These are phyloP conservation scores for Acorus calamus DNA, from an alignment of 106 monocot species.

Conservation along the genomic window DNA sequence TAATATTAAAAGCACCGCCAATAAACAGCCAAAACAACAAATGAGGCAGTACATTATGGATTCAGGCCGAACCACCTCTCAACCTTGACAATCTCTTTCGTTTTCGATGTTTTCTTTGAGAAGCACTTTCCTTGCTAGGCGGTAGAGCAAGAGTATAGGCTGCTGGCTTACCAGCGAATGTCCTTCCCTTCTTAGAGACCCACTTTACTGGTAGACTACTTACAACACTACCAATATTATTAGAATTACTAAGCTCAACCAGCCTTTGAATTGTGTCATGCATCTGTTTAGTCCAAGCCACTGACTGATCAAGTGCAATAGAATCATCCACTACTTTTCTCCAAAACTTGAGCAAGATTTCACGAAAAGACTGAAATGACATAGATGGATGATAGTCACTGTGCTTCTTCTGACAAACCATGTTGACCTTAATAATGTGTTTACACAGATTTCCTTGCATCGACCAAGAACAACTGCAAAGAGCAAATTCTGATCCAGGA, in stretches of 20 bases:
- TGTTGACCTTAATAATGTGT: constrained; percentile 5
- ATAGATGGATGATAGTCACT: constrained; percentile 41
- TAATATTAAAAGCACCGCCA: too few relatives aligned
- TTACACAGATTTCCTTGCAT: constrained; percentile 5
- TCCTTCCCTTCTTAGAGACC: constrained; percentile 57
- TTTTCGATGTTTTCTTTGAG: constrained; percentile 43
- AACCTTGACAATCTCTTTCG: constrained; percentile 44
- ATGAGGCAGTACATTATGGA: too few relatives aligned
- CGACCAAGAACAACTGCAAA: constrained; percentile 7
- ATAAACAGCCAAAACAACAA: too few relatives aligned
- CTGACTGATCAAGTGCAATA: constrained; percentile 57
- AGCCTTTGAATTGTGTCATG: constrained; percentile 43
- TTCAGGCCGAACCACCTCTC: not conserved
- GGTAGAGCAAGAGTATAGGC: constrained; percentile 20
- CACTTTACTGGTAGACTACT: constrained; percentile 59
- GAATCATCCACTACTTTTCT: constrained; percentile 69
- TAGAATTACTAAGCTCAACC: constrained; percentile 45
- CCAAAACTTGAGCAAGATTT: constrained; percentile 49
- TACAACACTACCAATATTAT: constrained; percentile 42
- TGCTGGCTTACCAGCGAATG: constrained; percentile 34
- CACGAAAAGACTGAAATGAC: constrained; percentile 46
- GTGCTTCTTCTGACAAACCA: constrained; percentile 4
- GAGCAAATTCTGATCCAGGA: constrained; percentile 8
- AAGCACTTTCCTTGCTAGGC: constrained; percentile 9
- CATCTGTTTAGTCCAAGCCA: constrained; percentile 63